These are phyloP conservation scores for Xylaria sp. DNA, from an alignment of 2,329 filamentous ascomycete species.

Conservation along the genomic window DNA sequence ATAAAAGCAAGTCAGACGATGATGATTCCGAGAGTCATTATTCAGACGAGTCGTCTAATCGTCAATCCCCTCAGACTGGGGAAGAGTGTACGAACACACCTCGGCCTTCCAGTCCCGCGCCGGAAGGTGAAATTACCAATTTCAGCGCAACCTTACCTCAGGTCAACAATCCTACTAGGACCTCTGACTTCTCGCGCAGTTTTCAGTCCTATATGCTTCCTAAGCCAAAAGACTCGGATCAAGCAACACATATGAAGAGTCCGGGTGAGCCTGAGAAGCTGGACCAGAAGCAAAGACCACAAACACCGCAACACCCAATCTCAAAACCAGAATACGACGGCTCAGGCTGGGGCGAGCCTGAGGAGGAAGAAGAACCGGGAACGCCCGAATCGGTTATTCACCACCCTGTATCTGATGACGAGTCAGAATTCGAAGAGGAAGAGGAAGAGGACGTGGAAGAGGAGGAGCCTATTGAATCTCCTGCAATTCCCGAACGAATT, in stretches of 20 bases:
- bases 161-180: constrained; percentile 49
- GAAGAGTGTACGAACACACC: constrained; percentile 64
- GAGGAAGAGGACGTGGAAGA: constrained; percentile 47
- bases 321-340: constrained; percentile 73
- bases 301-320: constrained; percentile 60
- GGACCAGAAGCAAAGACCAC: constrained; percentile 47
- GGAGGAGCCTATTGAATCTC: constrained; percentile 59
- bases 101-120: constrained; percentile 56
- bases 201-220: constrained; percentile 61
- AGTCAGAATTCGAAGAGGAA: constrained; percentile 52
- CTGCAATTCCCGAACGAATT: constrained; percentile 79
- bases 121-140: constrained; percentile 47
- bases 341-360: constrained; percentile 61
- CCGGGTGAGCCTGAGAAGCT: constrained; percentile 53
- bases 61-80: constrained; percentile 44
- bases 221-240: constrained; percentile 52
- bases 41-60: constrained; percentile 54
- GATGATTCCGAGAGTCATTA: constrained; percentile 68
- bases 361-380: constrained; percentile 68
- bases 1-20: constrained; percentile 54
- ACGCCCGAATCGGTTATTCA: constrained; percentile 93
- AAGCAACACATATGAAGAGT: constrained; percentile 47
- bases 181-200: constrained; percentile 55
- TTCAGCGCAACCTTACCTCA: constrained; percentile 54
- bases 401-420: constrained; percentile 67